Evolutionary conservation across 148 eudicot species (phyloP), one percentile per base, ranked within the genome.

Genomic region (Silene uniflora): DNA sequence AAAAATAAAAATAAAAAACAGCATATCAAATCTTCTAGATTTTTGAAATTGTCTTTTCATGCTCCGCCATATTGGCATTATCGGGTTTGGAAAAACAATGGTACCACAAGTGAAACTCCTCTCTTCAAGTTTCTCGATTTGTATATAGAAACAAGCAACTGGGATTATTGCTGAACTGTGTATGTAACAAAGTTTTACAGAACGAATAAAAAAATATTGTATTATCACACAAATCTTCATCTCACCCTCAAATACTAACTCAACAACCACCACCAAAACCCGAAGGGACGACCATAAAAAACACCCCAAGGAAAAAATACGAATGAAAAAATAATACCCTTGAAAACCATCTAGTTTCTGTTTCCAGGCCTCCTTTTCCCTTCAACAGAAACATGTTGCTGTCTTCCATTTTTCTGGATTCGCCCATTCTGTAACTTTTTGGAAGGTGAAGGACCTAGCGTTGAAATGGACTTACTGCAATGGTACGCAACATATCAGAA

Each of bases 121-220:
- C 13, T 64, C 60, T 61, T 76, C 9, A 29, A 25, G 58, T 42
- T 78, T 63, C 69, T 78, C 4, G 19, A 68, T 78, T 78, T 62
- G 79, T 82, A 66, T 79, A 79, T 72, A 73, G 73, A 81, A 78
- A 73, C 77, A 86, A 85, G 95, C 95, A 90, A 90, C 90, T 87
- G 88, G 90, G 70, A 82, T 87, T 79, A 88, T 90, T 90, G 91
- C 91, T 84, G 68, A 78, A 56, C 76, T 76, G 77, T 81, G 61
- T 79, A 74, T 70, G 70, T 80, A 69, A 70, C 74, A 44, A 29
- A 67, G 66, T 66, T 71, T 71, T 80, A 81, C 74, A 73, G 65
- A 76, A 68, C 75, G 63, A 70, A 72, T 72, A 29, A 72, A 81
- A 73, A 46, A 62, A 69, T 68, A 73, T 77, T 46, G 81, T 77